Base-by-base conservation (phyloP, 495 filamentous ascomycete species). In the Massariosphaeria phaeospora region DNA sequence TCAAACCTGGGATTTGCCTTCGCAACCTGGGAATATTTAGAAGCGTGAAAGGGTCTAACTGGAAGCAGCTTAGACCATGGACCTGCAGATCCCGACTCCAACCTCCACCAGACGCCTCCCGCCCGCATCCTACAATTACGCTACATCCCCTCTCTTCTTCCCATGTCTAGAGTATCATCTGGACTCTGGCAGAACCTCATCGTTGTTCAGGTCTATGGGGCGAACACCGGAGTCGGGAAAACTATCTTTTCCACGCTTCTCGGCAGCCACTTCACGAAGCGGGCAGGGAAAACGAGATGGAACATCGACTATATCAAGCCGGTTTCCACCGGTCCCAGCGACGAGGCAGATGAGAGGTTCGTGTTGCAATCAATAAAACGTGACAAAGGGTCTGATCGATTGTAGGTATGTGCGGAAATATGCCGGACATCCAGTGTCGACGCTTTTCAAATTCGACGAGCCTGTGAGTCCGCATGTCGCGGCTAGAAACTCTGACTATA, bases 161-260 rank as follows among this genome's bases (percentile, higher is more conserved):
- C 13, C 24, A 57, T 57, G 38, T 35, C 54, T n/a, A 49, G 39
- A 44, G 33, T 50, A 7, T 12, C 54, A 11, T 47, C 17, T 3
- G 63, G 71, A 24, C 76, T 88, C 23, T 85, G 81, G 76, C 81
- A 77, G 48, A 76, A 75, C 2, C 71, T 88, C 38, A 77, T 79
- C 47, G 74, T 77, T 11, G 76, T 83, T 50, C 85, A 89, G 62
- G 73, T 91, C 18, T 90, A 85, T 55, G 86, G 86, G 3, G 85
- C 86, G 26, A 89, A 90, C 61, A 90, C 86, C 3, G 77, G 87
- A 54, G 85, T 90, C 29, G 86, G 86, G 51, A 91, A 90, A 70
- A 89, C 86, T 0, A 76, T 91, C 24, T 75, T 85, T 38, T 83
- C 83, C 0, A 87, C 85, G 0, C 66, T 88, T 29, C 75, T 91